Evolutionary conservation across 2,329 filamentous ascomycete species (phyloP), one percentile per base, ranked within the genome.

Genomic region (Diaporthe caulivora): DNA sequence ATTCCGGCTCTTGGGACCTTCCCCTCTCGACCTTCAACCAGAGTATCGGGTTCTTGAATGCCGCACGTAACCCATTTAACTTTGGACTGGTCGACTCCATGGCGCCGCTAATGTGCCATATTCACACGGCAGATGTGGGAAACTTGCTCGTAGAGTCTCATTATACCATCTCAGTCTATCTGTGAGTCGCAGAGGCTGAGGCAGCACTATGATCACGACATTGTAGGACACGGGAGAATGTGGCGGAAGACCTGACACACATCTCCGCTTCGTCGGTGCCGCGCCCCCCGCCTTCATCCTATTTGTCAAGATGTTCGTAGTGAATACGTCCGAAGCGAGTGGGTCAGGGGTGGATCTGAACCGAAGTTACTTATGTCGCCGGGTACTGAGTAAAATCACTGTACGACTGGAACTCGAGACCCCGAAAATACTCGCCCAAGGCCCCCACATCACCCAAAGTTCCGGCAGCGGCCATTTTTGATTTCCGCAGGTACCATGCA

Each of bases 11-110:
- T 62, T 71, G 69, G 57, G 42, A 58, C 64, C 47, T 74, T 49
- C 70, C 72, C 69, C 55, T 65, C 73, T 58, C 47, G 64, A 62
- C 40, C 70, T 42, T 64, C 24, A 70, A 29, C 70, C 73, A 74
- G 70, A 70, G 21, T 70, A 55, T 67, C 70, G 73, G 73, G 73
- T 72, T 57, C 15, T 65, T n/a, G 64, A n/a, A 44, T 47, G 44
- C 44, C 71, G 49, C 65, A 58, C 18, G 26, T 10, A 29, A 26
- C 18, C 6, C 21, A 49, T 40, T 26, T 62, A 31, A 17, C 47
- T 57, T 72, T 69, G 42, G n/a, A 26, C 31, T 53, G 15, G 53
- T 42, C 54, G 62, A 40, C 37, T 31, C 29, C 40, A 34, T 21
- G 49, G 64, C 49, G 37, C 24, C 11, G 62, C 37, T 51, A 64